Evolutionary conservation across 768 basidiomycete genomes (phyloP), one percentile per base, ranked within the genome.

Genomic region (Gloeopeniophorella convolvens): DNA sequence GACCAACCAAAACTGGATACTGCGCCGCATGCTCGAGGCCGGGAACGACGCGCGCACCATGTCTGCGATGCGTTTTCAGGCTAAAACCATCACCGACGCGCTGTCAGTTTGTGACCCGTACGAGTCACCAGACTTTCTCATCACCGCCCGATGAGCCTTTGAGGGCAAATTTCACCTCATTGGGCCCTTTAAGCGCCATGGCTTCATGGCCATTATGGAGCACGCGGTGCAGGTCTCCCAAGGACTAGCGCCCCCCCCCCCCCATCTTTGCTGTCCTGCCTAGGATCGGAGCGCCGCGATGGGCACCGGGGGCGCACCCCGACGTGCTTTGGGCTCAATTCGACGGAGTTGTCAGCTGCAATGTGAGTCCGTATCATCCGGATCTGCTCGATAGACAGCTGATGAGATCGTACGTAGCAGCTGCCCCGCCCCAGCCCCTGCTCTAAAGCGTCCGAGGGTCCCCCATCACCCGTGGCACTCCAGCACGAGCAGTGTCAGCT

Each of bases 1-100:
- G 4, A 50, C 45, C 27, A 55, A 50, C 39, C 44, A 55, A 44
- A 57, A 57, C 53, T 57, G 56, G 56, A 43, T 56, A 12, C 13
- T 48, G n/a, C 51, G 54, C 21, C 51, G 41, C 34, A 52, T 55
- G 50, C 39, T 43, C 32, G 54, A 55, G 26, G 45, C 50, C 9
- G 54, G 54, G 20, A 24, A 33, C 26, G 54, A 56, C 7, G 35
- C 13, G 1, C 50, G 45, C 10, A 56, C 54, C 1, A 42, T 47
- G 11, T 56, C 54, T 6, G 43, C 41, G 23, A 55, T 55, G 50
- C 54, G 9, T 5, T 55, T 55, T 37, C 54, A 51, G n/a, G 8
- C 20, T 27, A 55, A 55, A 24, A 46, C 50, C 4, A 42, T 43
- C 11, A 18, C 11, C 10, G 50, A 46, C 5, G 26, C 39, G 9